Evolutionary conservation across 345 rosid genomes (phyloP), one percentile per base, ranked within the genome.

Genomic region (Leavenworthia alabamica): DNA sequence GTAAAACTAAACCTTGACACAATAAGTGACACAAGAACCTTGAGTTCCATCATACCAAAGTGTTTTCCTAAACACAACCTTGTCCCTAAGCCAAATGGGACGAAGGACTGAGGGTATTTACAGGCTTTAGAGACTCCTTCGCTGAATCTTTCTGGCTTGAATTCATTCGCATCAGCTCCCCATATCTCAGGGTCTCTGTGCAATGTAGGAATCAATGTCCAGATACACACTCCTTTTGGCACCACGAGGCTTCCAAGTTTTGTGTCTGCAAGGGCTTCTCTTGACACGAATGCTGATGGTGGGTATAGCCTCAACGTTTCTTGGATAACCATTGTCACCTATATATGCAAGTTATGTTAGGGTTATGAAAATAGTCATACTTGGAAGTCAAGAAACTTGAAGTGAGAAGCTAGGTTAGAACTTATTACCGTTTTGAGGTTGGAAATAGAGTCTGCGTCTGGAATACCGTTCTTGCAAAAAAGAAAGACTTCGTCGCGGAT

Each of bases 1-100:
- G 85, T 70, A 73, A 88, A 77, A 8, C 70, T 77, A 31, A 86
- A 86, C 68, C 68, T 80, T 35, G 85, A 84, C 42, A 91, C 79
- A 10, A 91, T 58, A 44, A 83, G 72, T 1, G 82, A 73, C 36
- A 91, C 43, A 28, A 83, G 71, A n/a, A 79, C 68, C 68, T 88
- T 88, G 55, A 83, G 59, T 35, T 90, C 77, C 35, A 77, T 72
- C 88, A 86, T 79, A 0, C 81, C 92, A 4, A 88, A 84, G 72
- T 84, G 84, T 66, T 67, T 78, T 3, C 88, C 96, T 35, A 86
- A n/a, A n/a, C 51, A 73, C 98, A 88, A 37, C 26, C 95, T 79
- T 19, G 88, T 79, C 7, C 98, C 98, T 0, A 84, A 36, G 13
- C 93, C 95, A 17, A 88, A 91, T 0, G 94, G 86, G 12, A 86